Evolutionary conservation across 2,329 filamentous ascomycete species (phyloP).

Genomic region (Sclerotiophoma versabilis): DNA sequence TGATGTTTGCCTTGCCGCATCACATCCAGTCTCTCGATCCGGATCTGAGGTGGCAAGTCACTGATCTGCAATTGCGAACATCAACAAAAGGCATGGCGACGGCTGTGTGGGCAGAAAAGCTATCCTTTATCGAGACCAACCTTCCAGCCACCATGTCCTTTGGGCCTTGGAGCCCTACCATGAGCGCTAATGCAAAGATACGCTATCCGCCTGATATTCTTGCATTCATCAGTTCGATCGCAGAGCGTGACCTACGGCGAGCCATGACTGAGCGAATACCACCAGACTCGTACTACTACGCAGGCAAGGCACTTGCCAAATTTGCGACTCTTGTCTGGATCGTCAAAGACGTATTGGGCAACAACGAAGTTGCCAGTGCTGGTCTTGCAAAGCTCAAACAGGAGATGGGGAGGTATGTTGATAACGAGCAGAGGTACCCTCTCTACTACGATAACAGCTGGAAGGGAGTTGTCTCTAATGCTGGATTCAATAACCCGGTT

Average conservation of each 20-base stretch:
- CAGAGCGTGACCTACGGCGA: conserved; percentile 76
- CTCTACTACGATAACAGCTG: conserved; percentile 68
- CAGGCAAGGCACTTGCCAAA: conserved; percentile 66
- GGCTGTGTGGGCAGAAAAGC: conserved; percentile 64
- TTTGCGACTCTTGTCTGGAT: conserved; percentile 56
- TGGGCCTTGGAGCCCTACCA: conserved; percentile 72
- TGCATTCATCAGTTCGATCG: conserved; percentile 65
- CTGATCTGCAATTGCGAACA: conserved; percentile 70
- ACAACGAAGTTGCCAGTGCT: conserved; percentile 56
- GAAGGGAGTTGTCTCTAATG: conserved; percentile 82
- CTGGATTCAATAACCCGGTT: conserved; percentile 74
- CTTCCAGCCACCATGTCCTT: conserved; percentile 80
- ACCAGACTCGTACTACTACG: conserved; percentile 89
- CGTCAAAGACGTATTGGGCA: conserved; percentile 64
- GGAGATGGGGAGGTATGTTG: conserved; percentile 57
- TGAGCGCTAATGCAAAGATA: conserved; percentile 42
- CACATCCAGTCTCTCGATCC: conserved; percentile 78
- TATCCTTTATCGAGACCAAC: conserved; percentile 76
- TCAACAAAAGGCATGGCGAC: conserved; percentile 85
- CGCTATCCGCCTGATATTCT: conserved; percentile 60
- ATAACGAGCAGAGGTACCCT: conserved; percentile 55
- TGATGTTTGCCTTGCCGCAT: conserved; percentile 91
- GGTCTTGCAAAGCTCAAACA: conserved; percentile 59
- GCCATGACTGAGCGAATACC: conserved; percentile 77
- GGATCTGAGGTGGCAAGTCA: conserved; percentile 58